Base-by-base conservation (phyloP, 495 filamentous ascomycete species). In the Umbilicaria muhlenbergii region DNA sequence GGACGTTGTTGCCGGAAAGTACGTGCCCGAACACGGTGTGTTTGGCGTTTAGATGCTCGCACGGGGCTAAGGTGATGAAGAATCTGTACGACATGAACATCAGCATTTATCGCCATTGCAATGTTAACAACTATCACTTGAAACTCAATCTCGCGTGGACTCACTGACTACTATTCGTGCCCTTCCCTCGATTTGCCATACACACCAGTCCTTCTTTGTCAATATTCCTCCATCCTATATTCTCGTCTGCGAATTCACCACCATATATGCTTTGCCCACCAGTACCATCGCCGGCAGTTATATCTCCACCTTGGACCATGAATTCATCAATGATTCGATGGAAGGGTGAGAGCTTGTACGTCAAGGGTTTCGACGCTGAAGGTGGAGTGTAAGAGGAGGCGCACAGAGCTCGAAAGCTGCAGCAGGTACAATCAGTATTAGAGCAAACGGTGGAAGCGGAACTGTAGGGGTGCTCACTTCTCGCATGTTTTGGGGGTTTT, bases 131-230 rank as follows among this genome's bases (percentile, higher is more conserved):
- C 17, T 57, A 80, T 63, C 71, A 86, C 80, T 71, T 68, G 54
- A 83, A 86, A 54, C 81, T 58, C 48, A 79, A 76, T 49, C 83
- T 87, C 55, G 83, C 88, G 51, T 87, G 87, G 44, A 51, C 49
- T 41, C 54, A 58, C 65, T 68, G 65, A 48, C 59, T 64, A 34
- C 55, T 61, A 35, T 66, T 67, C 17, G 61, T 69, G 8, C 51
- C 54, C 39, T 51, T 59, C 24, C 66, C 66, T 17, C 58, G 46
- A 39, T 67, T 69, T 1, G 66, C 66, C 54, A 66, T 66, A 38
- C 66, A 68, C 6, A 69, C 57, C 38, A 69, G 45, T 14, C 66
- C 64, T 15, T 52, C 52, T 1, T 40, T 50, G 38, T 69, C 62
- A 37, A 67, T 61, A 10, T 56, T 41, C 17, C 61, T 52, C 64